Base-by-base conservation (phyloP, 768 basidiomycete species). In the Sarcodon aspratus region DNA sequence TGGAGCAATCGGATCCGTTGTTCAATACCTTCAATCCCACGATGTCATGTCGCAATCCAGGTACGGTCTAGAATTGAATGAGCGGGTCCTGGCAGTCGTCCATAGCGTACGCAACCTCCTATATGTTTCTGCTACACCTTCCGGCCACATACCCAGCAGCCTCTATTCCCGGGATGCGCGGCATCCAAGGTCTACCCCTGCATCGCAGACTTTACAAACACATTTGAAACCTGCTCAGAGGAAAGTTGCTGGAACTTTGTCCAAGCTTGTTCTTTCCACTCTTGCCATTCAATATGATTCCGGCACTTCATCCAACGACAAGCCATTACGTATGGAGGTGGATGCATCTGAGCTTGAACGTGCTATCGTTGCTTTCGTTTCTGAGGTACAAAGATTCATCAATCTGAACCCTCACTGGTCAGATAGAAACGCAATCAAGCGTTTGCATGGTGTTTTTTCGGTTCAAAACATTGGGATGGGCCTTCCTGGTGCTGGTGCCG, bases 211-310 rank as follows among this genome's bases (percentile, higher is more conserved):
- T 3, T 68, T 83, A 7, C 66, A 68, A 51, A 53, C 60, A 6
- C 64, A 65, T 47, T 69, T 91, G 38, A 91, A 90, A 63, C 82
- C 84, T 7, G 79, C 80, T 0, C 89, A 90, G 50, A 74, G 88
- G 46, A 89, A 88, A 57, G 84, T 95, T 33, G 89, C 90, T 2
- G 87, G 90, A 7, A 91, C 90, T 0, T 69, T 95, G 8, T 93
- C 89, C 15, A 85, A 93, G 61, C 72, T 97, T 31, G 87, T 95
- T 32, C 76, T 96, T 3, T 89, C 86, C 7, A 82, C 89, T n/a
- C 83, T 95, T 45, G 91, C 93, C 0, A 82, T 89, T 66, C 80
- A 85, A 57, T 88, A 86, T 52, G 83, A 89, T 57, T 82, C 84
- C 0, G 81, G 79, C 12, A 70, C 77, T 18, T 63, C 78, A 4